Conservation (phyloP, 805 yeast genomes). For the Candida montana region DNA sequence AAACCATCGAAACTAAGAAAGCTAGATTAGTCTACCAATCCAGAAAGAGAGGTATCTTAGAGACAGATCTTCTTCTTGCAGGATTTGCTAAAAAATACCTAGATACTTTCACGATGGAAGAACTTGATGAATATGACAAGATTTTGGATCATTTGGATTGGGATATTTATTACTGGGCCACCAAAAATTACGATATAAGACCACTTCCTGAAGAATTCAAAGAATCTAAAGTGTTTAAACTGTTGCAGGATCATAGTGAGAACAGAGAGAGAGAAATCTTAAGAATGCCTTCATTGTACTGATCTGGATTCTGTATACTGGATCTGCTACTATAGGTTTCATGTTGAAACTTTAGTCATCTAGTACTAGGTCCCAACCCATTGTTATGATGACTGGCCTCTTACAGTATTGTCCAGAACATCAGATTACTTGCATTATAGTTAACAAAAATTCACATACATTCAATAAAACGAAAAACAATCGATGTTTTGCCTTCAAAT, state of each 20-base stretch:
- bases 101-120: conserved; percentile 48
- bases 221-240: conserved; percentile 52
- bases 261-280: conserved; percentile 67
- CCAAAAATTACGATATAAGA: conserved; percentile 71
- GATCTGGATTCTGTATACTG: neutral
- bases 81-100: conserved; percentile 79
- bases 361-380: too few species aligned
- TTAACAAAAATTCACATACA: neutral
- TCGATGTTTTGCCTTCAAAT: too few species aligned
- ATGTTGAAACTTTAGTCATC: too few species aligned
- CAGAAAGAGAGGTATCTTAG: conserved; percentile 91
- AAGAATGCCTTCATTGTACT: conserved; percentile 73
- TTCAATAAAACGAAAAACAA: neutral
- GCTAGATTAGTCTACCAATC: conserved; percentile 91
- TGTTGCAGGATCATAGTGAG: conserved; percentile 68
- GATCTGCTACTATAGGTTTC: too few species aligned
- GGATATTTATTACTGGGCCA: conserved; percentile 99
- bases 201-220: conserved; percentile 89
- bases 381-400: too few species aligned
- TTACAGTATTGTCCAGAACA: too few species aligned
- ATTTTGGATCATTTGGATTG: conserved; percentile 94
- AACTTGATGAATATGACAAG: conserved; percentile 79
- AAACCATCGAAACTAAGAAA: conserved; percentile 64
- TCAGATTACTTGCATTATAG: too few species aligned
- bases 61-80: conserved; percentile 80